Evolutionary conservation across 306 rosid species (phyloP).

Genomic region (Notholithocarpus densiflorus): DNA sequence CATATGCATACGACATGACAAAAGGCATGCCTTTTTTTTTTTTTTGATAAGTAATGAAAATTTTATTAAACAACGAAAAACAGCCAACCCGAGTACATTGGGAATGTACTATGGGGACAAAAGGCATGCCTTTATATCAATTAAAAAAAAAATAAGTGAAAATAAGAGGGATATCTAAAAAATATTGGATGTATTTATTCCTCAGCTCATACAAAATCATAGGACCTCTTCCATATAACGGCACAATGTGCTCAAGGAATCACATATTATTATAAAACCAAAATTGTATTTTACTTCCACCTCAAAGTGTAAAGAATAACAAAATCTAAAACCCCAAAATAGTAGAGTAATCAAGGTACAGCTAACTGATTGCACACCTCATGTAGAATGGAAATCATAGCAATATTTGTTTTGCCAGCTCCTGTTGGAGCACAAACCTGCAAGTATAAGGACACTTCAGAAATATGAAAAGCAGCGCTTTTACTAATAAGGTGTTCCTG

Average conservation of each 20-base stretch:
- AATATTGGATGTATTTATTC: not conserved
- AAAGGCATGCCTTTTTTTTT: not conserved
- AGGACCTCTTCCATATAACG: slow-evolving; percentile 3
- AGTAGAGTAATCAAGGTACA: not conserved
- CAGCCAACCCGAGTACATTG: too few relatives aligned
- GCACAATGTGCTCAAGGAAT: not conserved
- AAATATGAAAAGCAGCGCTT: slow-evolving; percentile 17
- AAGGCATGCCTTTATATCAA: not conserved
- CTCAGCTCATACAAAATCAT: not conserved
- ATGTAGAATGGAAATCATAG: slow-evolving; percentile 91
- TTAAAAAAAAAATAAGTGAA: not conserved
- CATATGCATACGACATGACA: not conserved
- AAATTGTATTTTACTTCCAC: not conserved
- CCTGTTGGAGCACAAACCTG: slow-evolving; percentile 99
- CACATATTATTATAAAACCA: not conserved
- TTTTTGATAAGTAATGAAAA: too few relatives aligned
- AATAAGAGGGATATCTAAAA: not conserved
- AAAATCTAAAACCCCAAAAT: not conserved
- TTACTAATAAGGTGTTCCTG: not conserved
- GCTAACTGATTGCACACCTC: slow-evolving; percentile 57
- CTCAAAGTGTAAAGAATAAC: not conserved
- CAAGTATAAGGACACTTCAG: slow-evolving; percentile 24
- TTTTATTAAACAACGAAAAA: too few relatives aligned
- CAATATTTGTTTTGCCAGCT: slow-evolving; percentile 98
- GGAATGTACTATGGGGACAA: too few relatives aligned